Conservation (phyloP, 805 yeast genomes). For the Ogataea neopini region DNA sequence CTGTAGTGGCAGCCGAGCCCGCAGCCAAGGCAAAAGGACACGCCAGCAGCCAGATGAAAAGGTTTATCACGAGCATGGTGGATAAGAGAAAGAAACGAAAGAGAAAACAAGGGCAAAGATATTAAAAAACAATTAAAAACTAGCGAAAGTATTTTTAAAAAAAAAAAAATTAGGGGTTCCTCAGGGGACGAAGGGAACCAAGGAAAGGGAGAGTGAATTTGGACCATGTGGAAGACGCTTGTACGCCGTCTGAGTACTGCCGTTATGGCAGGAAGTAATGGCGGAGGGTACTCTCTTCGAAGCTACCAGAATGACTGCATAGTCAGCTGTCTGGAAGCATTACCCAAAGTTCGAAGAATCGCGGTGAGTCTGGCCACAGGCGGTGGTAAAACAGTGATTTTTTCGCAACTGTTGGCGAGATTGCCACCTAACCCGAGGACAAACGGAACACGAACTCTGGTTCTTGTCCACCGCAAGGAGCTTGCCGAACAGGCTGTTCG, state of each 20-base stretch:
- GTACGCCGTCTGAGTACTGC: not conserved
- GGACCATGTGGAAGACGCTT: not conserved
- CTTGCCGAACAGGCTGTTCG: slow-evolving; percentile 67
- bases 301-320: slow-evolving; percentile 75
- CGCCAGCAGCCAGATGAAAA: not conserved
- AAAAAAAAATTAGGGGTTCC: not conserved
- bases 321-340: slow-evolving; percentile 48
- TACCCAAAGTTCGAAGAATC: slow-evolving; percentile 48
- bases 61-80: not conserved
- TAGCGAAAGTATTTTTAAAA: too few species aligned
- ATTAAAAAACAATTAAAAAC: not conserved
- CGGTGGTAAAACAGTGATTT: slow-evolving; percentile 89
- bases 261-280: too few species aligned
- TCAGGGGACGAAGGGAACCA: not conserved
- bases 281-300: slow-evolving; percentile 12
- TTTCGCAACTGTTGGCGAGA: slow-evolving; percentile 55
- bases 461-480: slow-evolving; percentile 82
- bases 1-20: not conserved
- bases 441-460: slow-evolving; percentile 45
- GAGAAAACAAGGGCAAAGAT: not conserved
- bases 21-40: not conserved
- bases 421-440: slow-evolving; percentile 27
- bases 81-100: not conserved
- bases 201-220: not conserved
- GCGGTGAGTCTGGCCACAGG: slow-evolving; percentile 93